These are phyloP conservation scores for Fraxinus sp. DNA, from an alignment of 305 asterid genomes.

Conservation along the genomic window DNA sequence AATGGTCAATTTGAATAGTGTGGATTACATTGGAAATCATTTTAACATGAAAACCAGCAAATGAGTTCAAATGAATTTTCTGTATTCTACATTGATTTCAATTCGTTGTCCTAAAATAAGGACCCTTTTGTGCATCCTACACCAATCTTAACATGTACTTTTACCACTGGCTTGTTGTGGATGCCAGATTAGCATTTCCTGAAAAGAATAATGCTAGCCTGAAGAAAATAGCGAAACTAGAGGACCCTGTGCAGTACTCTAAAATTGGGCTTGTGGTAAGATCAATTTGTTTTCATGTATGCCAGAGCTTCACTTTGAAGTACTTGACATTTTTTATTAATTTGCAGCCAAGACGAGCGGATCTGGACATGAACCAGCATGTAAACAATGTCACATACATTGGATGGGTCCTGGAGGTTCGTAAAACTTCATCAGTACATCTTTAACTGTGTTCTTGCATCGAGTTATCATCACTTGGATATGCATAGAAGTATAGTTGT, in stretches of 20 bases:
- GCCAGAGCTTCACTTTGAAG: neutral
- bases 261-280: slow-evolving; percentile 73
- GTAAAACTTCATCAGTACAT: slow-evolving; percentile 27
- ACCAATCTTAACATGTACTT: neutral
- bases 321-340: neutral
- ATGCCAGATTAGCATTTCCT: slow-evolving; percentile 78
- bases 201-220: slow-evolving; percentile 89
- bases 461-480: neutral
- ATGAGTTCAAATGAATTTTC: neutral
- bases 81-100: neutral
- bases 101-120: neutral
- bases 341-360: slow-evolving; percentile 88
- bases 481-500: neutral
- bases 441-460: slow-evolving; percentile 11
- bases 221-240: slow-evolving; percentile 77
- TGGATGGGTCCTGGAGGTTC: slow-evolving; percentile 97
- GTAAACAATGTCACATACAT: slow-evolving; percentile 91
- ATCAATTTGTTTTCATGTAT: slow-evolving; percentile 4
- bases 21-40: neutral
- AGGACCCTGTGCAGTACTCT: slow-evolving; percentile 46
- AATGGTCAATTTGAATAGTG: neutral
- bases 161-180: slow-evolving; percentile 15
- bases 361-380: slow-evolving; percentile 95
- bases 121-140: neutral
- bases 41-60: neutral